phyloP scores from a whole-genome alignment of 1,139 yeast species.

The Taphrina flavorubra region DNA sequence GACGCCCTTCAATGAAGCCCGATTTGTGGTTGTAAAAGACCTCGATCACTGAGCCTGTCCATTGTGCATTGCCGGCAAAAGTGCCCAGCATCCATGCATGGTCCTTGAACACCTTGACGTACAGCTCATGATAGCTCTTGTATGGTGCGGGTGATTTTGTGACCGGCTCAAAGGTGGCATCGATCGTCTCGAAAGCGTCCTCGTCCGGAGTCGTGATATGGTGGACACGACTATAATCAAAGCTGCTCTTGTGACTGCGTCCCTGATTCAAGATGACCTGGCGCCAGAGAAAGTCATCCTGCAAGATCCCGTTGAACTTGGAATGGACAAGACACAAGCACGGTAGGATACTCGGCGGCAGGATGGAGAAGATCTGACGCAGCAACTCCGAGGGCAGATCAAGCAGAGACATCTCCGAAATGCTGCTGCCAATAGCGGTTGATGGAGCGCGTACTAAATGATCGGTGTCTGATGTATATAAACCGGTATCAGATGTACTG shows the following conservation, averaged over 20 bases:
- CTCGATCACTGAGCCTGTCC: constrained; percentile 23
- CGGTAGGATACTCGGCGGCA: not conserved
- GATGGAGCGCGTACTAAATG: no score
- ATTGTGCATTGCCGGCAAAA: constrained; percentile 11
- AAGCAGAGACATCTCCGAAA: constrained; percentile 5
- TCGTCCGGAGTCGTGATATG: not conserved
- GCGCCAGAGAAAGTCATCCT: constrained; percentile 16
- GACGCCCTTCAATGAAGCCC: constrained; percentile 10
- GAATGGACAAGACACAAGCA: constrained; percentile 12
- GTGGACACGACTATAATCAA: not conserved
- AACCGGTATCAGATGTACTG: no score
- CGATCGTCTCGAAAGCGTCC: not conserved
- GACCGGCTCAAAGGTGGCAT: constrained; percentile 1
- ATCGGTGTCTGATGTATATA: no score
- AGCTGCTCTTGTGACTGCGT: not conserved
- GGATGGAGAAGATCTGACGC: not conserved
- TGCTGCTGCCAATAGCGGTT: no score
- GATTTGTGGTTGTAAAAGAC: constrained; percentile 18
- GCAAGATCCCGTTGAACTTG: constrained; percentile 3
- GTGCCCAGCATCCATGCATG: constrained; percentile 20
- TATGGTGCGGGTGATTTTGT: constrained; percentile 5
- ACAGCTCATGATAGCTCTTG: constrained; percentile 11
- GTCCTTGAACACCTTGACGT: constrained; percentile 8
- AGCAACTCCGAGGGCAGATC: constrained; percentile 15
- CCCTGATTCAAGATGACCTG: not conserved